These are phyloP conservation scores for Suillus tomentosus DNA, from an alignment of 768 basidiomycete species.

Conservation along the genomic window DNA sequence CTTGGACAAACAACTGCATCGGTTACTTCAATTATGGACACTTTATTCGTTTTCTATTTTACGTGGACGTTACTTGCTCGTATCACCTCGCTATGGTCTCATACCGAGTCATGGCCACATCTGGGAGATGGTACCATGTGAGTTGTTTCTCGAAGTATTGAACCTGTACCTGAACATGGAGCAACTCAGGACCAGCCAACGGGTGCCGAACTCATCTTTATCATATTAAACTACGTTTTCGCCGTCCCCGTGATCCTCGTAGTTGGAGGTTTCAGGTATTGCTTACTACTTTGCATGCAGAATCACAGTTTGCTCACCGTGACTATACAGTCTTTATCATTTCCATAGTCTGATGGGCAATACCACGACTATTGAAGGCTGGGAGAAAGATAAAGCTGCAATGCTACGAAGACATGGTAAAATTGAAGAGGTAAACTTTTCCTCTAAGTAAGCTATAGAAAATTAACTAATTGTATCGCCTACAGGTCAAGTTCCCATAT, in stretches of 20 bases:
- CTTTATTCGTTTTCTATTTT: constrained; percentile 91
- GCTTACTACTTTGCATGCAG: constrained; percentile 8
- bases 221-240: constrained; percentile 84
- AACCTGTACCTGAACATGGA: constrained; percentile 9
- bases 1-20: constrained; percentile 94
- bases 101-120: constrained; percentile 54
- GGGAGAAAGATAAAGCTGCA: constrained; percentile 96
- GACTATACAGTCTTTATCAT: constrained; percentile 74
- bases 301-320: constrained; percentile 15
- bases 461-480: constrained; percentile 5
- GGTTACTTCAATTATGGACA: constrained; percentile 90
- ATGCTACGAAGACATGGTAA: constrained; percentile 83
- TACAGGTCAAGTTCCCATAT: constrained; percentile 89
- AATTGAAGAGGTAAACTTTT: constrained; percentile 64
- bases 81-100: constrained; percentile 89
- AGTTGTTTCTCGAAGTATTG: constrained; percentile 18
- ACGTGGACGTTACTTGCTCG: constrained; percentile 84
- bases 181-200: constrained; percentile 64
- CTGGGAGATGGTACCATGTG: constrained; percentile 55
- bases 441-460: not conserved
- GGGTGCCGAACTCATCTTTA: constrained; percentile 70
- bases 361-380: constrained; percentile 94
- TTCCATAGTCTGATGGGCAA: constrained; percentile 76
- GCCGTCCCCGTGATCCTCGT: constrained; percentile 84
- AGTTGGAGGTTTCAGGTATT: constrained; percentile 89